Conservation (phyloP, 2,329 filamentous ascomycete species). For the Epichloe bromicola region DNA sequence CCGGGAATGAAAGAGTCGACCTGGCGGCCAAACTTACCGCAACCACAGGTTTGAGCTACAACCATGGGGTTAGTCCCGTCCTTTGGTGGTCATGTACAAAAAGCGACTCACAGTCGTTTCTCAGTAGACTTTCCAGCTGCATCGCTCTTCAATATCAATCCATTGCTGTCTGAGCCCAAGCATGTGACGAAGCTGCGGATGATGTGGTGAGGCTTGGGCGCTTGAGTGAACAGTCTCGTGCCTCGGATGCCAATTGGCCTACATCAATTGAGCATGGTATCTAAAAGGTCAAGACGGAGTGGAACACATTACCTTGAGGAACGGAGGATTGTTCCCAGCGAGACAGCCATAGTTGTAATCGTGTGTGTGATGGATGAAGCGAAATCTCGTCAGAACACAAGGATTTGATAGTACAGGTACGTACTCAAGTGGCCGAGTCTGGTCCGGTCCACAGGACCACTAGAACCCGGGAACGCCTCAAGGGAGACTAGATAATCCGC, state of each 20-base stretch:
- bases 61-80: neutral
- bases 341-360: neutral
- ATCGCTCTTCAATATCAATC: constrained; percentile 5
- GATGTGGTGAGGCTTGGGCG: neutral
- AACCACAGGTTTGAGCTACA: constrained; percentile 12
- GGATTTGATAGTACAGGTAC: neutral
- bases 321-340: neutral
- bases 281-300: neutral
- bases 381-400: too few relatives aligned
- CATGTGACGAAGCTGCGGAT: constrained; percentile 8
- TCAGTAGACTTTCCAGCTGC: neutral
- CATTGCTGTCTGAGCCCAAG: constrained; percentile 3
- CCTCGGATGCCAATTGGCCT: constrained; percentile 3
- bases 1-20: neutral
- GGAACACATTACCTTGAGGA: constrained; percentile 1
- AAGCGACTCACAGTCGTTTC: constrained; percentile 6
- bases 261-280: neutral
- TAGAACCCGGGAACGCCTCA: neutral
- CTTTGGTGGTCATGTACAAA: neutral
- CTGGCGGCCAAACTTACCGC: constrained; percentile 7
- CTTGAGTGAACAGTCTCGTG: constrained; percentile 1
- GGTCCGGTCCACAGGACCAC: too few relatives aligned
- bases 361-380: too few relatives aligned
- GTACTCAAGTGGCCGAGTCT: neutral
- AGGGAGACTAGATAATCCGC: constrained; percentile 8